Conservation (phyloP, 768 basidiomycete species). For the Leccinellum albellum region DNA sequence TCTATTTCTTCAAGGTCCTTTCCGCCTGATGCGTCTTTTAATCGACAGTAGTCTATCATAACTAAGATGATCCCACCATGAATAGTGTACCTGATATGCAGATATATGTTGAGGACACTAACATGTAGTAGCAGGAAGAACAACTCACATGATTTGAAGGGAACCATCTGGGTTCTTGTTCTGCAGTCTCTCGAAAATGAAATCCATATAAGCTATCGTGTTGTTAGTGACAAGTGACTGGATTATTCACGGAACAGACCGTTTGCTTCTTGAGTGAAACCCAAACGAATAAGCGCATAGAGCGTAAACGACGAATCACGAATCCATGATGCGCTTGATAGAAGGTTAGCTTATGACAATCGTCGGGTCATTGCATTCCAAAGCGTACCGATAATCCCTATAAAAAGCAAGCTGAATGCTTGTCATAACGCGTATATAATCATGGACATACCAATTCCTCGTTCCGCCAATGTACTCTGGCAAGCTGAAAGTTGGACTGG, state of each 20-base stretch:
- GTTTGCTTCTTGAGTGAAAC: constrained; percentile 90
- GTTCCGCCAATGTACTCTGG: constrained; percentile 90
- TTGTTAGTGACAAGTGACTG: background rate
- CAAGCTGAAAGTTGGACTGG: constrained; percentile 91
- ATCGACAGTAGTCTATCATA: background rate
- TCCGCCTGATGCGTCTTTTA: constrained; percentile 39
- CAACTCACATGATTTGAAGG: constrained; percentile 79
- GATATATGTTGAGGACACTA: background rate
- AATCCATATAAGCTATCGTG: constrained; percentile 76
- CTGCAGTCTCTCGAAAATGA: constrained; percentile 79
- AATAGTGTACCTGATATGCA: constrained; percentile 64
- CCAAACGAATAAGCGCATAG: constrained; percentile 89
- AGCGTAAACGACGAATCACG: constrained; percentile 96
- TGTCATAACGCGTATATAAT: background rate
- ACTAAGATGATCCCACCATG: constrained; percentile 50
- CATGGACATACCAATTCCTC: constrained; percentile 69
- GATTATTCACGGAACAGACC: constrained; percentile 39
- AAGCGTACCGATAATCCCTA: constrained; percentile 62
- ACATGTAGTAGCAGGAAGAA: background rate
- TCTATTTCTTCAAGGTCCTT: constrained; percentile 85
- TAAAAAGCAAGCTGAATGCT: background rate
- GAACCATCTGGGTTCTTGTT: constrained; percentile 88
- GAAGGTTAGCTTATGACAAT: background rate
- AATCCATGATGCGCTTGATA: constrained; percentile 74
- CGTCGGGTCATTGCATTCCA: background rate